phyloP scores from a whole-genome alignment of 164 flowering plant species.

The Dillenia suffruticosa region DNA sequence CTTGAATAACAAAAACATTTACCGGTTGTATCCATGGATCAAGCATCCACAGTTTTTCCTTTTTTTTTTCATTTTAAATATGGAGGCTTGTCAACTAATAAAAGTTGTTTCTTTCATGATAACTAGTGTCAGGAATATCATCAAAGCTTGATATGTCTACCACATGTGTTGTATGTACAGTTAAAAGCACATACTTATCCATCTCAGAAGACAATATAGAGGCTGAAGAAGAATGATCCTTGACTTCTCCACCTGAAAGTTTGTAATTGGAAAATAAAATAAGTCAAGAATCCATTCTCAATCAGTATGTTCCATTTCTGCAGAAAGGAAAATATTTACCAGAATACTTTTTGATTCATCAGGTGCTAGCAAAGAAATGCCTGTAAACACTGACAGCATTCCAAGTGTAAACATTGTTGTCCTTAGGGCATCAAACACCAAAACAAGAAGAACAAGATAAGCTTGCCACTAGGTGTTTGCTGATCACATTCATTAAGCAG shows the following conservation, averaged over 20 bases:
- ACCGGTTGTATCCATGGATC: too few species aligned
- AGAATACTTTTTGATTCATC: slow-evolving; percentile 80
- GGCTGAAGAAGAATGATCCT: slow-evolving; percentile 48
- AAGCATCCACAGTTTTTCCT: too few species aligned
- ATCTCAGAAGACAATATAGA: slow-evolving; percentile 45
- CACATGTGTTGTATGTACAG: too few species aligned
- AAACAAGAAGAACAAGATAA: slow-evolving; percentile 13
- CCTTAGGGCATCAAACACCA: slow-evolving; percentile 85
- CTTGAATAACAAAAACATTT: too few species aligned
- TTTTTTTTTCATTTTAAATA: too few species aligned
- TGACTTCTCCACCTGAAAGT: slow-evolving; percentile 63
- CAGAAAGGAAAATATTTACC: slow-evolving; percentile 1
- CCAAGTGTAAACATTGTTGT: slow-evolving; percentile 90
- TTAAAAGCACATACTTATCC: slow-evolving; percentile 45
- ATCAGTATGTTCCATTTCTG: slow-evolving; percentile 1
- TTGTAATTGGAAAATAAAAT: too few species aligned
- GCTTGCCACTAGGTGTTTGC: neutral
- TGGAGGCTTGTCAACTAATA: too few species aligned
- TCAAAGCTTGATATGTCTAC: too few species aligned
- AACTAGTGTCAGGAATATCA: too few species aligned
- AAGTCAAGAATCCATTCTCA: neutral
- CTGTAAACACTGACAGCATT: slow-evolving; percentile 78
- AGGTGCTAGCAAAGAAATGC: slow-evolving; percentile 95
- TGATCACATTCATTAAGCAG: too few species aligned
- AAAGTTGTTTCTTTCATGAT: too few species aligned